These are phyloP conservation scores for Hawksworthiomyces lignivorus DNA, from an alignment of 2,329 filamentous ascomycete species.

Conservation along the genomic window DNA sequence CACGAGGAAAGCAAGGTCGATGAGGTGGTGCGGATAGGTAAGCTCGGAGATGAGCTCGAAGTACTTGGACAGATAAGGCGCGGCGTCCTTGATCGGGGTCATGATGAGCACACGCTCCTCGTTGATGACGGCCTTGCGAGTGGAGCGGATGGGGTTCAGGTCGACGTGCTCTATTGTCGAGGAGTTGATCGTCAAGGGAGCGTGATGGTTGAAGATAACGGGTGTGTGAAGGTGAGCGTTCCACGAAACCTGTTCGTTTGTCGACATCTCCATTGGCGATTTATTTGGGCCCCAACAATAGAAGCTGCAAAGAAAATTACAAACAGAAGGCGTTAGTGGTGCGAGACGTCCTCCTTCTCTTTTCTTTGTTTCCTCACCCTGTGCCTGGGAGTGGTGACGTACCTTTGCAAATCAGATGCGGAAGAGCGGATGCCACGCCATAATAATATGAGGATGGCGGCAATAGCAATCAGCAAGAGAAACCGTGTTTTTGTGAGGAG, in stretches of 20 bases:
- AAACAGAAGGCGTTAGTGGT: no score
- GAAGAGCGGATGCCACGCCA: conserved; percentile 80
- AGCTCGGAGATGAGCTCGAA: conserved; percentile 87
- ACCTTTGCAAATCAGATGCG: conserved; percentile 88
- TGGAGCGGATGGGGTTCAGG: conserved; percentile 78
- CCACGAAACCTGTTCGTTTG: conserved; percentile 88
- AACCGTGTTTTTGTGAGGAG: conserved; percentile 72
- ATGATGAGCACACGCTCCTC: conserved; percentile 85
- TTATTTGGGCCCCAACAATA: conserved; percentile 95
- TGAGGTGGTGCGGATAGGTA: conserved; percentile 89
- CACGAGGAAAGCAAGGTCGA: conserved; percentile 91
- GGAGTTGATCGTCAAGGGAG: conserved; percentile 75
- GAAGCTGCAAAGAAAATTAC: conserved; percentile 54
- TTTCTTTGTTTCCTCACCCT: no score
- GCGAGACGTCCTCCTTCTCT: background rate
- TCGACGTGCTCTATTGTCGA: conserved; percentile 71
- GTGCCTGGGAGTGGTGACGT: conserved; percentile 22
- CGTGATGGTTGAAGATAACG: conserved; percentile 93
- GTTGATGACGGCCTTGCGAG: conserved; percentile 67
- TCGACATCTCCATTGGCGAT: conserved; percentile 90
- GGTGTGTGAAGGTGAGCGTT: conserved; percentile 82
- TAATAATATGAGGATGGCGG: conserved; percentile 67
- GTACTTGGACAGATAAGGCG: conserved; percentile 74
- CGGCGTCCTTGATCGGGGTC: conserved; percentile 86
- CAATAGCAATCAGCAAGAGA: conserved; percentile 62